These are phyloP conservation scores for Cochlearia excelsa DNA, from an alignment of 345 rosid genomes.

Conservation along the genomic window DNA sequence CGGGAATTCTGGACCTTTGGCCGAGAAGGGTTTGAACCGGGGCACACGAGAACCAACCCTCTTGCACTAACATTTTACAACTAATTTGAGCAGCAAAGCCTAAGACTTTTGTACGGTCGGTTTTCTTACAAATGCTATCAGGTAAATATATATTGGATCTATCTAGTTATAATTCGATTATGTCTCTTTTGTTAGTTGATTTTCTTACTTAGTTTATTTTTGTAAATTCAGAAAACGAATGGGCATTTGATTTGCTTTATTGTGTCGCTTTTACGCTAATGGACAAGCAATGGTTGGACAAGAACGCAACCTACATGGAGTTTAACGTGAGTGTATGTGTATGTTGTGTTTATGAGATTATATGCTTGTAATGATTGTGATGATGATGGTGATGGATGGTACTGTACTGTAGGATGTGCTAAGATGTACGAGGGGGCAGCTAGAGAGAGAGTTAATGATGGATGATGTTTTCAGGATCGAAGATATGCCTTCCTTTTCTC, in stretches of 20 bases:
- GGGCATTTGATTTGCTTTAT: slow-evolving; percentile 93
- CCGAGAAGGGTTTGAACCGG: too few species aligned
- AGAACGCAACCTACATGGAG: slow-evolving; percentile 20
- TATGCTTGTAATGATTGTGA: background rate
- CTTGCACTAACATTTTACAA: too few species aligned
- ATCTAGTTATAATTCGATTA: background rate
- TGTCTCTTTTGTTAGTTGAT: background rate
- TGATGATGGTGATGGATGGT: slow-evolving; percentile 6
- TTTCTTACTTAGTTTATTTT: background rate
- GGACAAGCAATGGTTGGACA: slow-evolving; percentile 95
- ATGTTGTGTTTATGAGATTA: slow-evolving; percentile 78
- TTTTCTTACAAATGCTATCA: slow-evolving; percentile 82
- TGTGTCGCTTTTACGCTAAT: slow-evolving; percentile 81
- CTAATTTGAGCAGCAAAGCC: slow-evolving; percentile 59
- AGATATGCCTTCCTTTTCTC: slow-evolving; percentile 86
- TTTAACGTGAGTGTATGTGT: slow-evolving; percentile 45
- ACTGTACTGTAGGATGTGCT: slow-evolving; percentile 79
- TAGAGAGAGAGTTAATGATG: slow-evolving; percentile 83
- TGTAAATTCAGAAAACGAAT: slow-evolving; percentile 60
- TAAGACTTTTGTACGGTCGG: slow-evolving; percentile 63
- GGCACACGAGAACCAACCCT: slow-evolving; percentile 44
- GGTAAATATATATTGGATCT: slow-evolving; percentile 41
- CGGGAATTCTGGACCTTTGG: too few species aligned
- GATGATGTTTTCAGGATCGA: slow-evolving; percentile 73
- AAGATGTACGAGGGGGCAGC: slow-evolving; percentile 67